Base-by-base conservation (phyloP, 352 stramenopile genomes). In the Sclerospora graminicola region DNA sequence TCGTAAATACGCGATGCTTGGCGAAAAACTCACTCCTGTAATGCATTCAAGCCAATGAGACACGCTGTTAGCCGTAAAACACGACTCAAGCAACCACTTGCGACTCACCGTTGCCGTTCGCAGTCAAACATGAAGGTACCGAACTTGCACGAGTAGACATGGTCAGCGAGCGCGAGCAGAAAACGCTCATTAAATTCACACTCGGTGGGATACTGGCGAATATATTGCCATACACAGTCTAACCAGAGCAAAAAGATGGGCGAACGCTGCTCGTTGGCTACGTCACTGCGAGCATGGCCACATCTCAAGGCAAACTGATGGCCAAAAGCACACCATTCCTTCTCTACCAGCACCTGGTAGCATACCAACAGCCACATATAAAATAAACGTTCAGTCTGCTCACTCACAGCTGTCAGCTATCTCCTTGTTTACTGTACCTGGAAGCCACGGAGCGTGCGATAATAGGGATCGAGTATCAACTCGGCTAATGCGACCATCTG, bases 191-290 rank as follows among this genome's bases (percentile, higher is more conserved):
- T 98, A 69, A 99, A 99, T 66, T 99, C 96, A 55, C 97, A 99
- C 49, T 84, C 84, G 9, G 82, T 82, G 14, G 96, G 96, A 54
- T 95, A 98, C 57, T 98, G 95, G 27, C 92, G 83, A 24, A 97
- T 66, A 26, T 98, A 76, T 66, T 99, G 96, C 75, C 89, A 99
- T 3, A 98, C 87, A 52, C 90, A 98, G 74, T 99, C 97, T 23
- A 99, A 54, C 72, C 96, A 99, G 44, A 98, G 88, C 19, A 99
- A 48, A 64, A 99, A 99, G 40, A 99, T 93, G 4, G 96, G 97
- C 36, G 95, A 98, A 23, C 93, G 82, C 62, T 99, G 86, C 31
- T 97, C 89, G 46, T 98, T 83, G 10, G 36, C 60, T 4, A 61
- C 83, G 38, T 98, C 89, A 35, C 63, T 82, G 18, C 74, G 80